Evolutionary conservation across 2,329 filamentous ascomycete genomes (phyloP), one percentile per base, ranked within the genome.

Genomic region (Colletotrichum echinochloae): DNA sequence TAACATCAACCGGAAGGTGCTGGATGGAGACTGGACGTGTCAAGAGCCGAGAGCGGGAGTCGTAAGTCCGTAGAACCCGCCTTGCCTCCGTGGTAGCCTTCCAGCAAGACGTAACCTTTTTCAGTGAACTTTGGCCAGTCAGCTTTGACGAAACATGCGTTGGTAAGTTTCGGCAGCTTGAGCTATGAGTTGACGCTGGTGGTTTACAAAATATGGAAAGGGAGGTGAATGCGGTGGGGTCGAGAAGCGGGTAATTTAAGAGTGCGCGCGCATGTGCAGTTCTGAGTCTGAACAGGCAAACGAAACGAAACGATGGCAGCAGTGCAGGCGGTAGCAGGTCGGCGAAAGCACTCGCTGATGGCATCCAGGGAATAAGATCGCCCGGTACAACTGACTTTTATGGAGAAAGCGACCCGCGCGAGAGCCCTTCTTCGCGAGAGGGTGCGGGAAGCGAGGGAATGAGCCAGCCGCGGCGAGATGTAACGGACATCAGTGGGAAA

Each of bases 231-330:
- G 39, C 66, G 62, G 46, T 46, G 60, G 61, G 35, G 61, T 61
- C 37, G 63, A 70, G 49, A 64, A 57, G 56, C 23, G 37, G 63
- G 56, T 49, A 66, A 66, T 70, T 70, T 66, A 66, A 70, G 44
- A 11, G 44, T 46, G n/a, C 23, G 44, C 35, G 63, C 18, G 54
- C 49, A 56, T 57, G 67, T 66, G 63, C 63, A 60, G 56, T 28
- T 49, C 26, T 56, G 30, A 66, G 41, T 66, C 48, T 61, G 46
- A 23, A 39, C 48, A 39, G 63, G 41, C 41, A 70, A 70, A 70
- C 48, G 56, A 59, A 70, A 66, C 56, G 63, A 70, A 56, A 44
- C 35, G 54, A 70, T 55, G 67, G 63, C 55, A 35, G 56, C 44
- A 37, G 67, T 41, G 55, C 56, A 59, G 60, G 52, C 33, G 49